Percentiles rank a stretch among this genome's conserved stretches.
These are phyloP conservation scores for Luzula sylvatica DNA, from an alignment of 176 grass and related monocot species.

Conservation along the genomic window DNA sequence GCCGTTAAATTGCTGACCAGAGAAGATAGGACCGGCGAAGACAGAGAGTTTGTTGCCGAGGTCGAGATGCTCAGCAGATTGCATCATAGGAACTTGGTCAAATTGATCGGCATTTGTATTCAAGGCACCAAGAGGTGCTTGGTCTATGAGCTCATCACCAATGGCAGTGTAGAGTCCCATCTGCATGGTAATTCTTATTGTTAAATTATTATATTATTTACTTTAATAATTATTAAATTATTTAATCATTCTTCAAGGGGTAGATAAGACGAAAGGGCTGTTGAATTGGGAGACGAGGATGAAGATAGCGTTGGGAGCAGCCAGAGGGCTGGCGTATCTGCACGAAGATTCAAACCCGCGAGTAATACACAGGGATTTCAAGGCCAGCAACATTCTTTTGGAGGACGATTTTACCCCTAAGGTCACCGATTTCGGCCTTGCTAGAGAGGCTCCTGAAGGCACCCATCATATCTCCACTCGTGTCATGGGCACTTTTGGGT, in stretches of 20 bases:
- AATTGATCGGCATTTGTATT: conserved; percentile 92
- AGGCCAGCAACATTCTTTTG: conserved; percentile 83
- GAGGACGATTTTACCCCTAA: conserved; percentile 95
- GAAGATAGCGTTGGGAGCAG: conserved; percentile 86
- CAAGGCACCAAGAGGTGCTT: conserved; percentile 72
- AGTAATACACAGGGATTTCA: conserved; percentile 98
- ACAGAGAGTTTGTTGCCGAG: conserved; percentile 86
- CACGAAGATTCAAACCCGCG: conserved; percentile 94
- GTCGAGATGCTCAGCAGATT: conserved; percentile 90
- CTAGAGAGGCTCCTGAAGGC: conserved; percentile 83
- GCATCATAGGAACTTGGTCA: conserved; percentile 93
- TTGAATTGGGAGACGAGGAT: conserved; percentile 89
- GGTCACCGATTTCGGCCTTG: conserved; percentile 96
- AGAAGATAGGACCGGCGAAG: conserved; percentile 68
- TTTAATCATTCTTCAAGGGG: conserved; percentile 28
- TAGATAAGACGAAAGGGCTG: conserved; percentile 55
- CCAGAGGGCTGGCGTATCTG: conserved; percentile 88
- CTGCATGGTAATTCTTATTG: conserved; percentile 64
- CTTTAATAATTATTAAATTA: background rate
- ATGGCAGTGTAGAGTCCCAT: conserved; percentile 95
- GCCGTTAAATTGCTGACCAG: conserved; percentile 92
- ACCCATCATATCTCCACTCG: conserved; percentile 66
- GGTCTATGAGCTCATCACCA: conserved; percentile 83
- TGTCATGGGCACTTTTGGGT: conserved; percentile 99
- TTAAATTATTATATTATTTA: no score